Evolutionary conservation across 306 rosid genomes (phyloP), one percentile per base, ranked within the genome.

Genomic region (Comarum palustre): DNA sequence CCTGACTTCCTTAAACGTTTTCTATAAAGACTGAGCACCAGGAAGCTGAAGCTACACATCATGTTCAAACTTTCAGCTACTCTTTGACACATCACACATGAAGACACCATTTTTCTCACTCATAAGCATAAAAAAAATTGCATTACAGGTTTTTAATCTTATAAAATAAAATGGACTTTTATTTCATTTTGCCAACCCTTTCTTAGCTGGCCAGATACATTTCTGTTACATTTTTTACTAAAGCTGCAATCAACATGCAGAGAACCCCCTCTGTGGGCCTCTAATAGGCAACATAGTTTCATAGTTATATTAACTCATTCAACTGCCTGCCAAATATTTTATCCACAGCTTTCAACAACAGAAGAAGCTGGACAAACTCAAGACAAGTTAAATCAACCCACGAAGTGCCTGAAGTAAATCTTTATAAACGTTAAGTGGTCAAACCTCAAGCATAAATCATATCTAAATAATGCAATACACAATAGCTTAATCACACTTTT

Each of bases 111-210:
- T 17, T 19, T 19, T 19, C 45, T 1, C 14, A 36, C 68, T 29
- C 66, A 29, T 62, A 34, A 62, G 68, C 68, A 62, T 34, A 27
- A 62, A 31, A 61, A 13, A 15, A 34, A 25, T n/a, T n/a, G n/a
- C n/a, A n/a, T n/a, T n/a, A n/a, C n/a, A n/a, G n/a, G n/a, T n/a
- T n/a, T n/a, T n/a, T n/a, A n/a, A n/a, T n/a, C n/a, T n/a, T n/a
- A n/a, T n/a, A n/a, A n/a, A n/a, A n/a, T n/a, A n/a, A n/a, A n/a
- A n/a, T n/a, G n/a, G n/a, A n/a, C n/a, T n/a, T n/a, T n/a, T n/a
- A n/a, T n/a, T n/a, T n/a, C n/a, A n/a, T n/a, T n/a, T n/a, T n/a
- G 6, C 43, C 67, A 61, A 19, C n/a, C 15, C 17, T 62, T 27
- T 19, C 29, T 62, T 4, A 34, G 9, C 2, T 61, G 25, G 29